Evolutionary conservation across 176 grass and related monocot genomes (phyloP).

Genomic region (Musa itinerans): DNA sequence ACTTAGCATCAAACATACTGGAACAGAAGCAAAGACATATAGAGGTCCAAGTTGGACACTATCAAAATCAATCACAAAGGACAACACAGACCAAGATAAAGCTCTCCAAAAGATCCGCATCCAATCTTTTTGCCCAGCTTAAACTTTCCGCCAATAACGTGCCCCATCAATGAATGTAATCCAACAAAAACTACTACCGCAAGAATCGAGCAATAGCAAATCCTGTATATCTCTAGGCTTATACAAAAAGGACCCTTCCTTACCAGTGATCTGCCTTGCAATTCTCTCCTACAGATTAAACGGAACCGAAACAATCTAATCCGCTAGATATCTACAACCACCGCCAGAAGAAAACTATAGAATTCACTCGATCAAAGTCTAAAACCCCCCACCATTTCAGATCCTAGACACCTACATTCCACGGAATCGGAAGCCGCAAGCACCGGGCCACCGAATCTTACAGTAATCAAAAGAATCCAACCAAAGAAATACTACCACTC

Average conservation of each 20-base stretch:
- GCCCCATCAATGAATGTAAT: constrained; percentile 33
- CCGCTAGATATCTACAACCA: background rate
- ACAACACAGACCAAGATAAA: constrained; percentile 40
- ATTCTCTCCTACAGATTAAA: background rate
- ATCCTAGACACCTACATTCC: constrained; percentile 8
- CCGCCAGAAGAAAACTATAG: background rate
- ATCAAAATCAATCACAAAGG: background rate
- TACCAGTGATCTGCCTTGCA: background rate
- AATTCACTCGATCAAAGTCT: background rate
- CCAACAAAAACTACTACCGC: background rate
- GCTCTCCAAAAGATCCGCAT: constrained; percentile 63
- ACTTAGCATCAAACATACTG: constrained; percentile 4
- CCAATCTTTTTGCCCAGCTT: constrained; percentile 79
- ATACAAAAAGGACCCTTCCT: background rate
- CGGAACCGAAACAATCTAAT: background rate
- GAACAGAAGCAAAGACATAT: background rate
- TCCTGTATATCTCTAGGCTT: background rate
- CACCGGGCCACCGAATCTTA: background rate
- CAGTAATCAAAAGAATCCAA: background rate
- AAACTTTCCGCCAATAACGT: constrained; percentile 58
- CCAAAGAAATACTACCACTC: background rate
- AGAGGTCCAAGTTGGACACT: background rate
- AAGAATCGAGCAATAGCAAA: background rate
- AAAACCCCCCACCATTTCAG: background rate
- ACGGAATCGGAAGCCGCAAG: background rate